Evolutionary conservation across 176 grass and related monocot species (phyloP).

Genomic region (Saccharum spontaneum): DNA sequence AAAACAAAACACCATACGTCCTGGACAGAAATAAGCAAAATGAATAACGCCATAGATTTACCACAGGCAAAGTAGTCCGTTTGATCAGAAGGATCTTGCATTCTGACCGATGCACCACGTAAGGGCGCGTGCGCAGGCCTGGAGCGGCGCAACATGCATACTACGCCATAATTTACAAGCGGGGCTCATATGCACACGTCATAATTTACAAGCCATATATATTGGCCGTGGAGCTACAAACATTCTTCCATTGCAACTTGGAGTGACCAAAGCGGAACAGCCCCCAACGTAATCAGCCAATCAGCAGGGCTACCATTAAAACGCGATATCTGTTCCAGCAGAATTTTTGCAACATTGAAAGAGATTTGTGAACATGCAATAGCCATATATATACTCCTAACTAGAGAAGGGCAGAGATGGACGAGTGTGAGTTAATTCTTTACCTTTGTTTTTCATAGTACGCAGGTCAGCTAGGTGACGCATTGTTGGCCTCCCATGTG

Average conservation of each 20-base stretch:
- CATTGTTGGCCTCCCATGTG: constrained; percentile 97
- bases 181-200: not conserved
- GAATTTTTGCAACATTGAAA: not conserved
- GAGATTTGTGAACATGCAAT: not conserved
- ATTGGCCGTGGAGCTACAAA: not conserved
- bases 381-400: not conserved
- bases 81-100: not conserved
- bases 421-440: not conserved
- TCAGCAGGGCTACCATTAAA: not conserved
- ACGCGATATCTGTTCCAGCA: not conserved
- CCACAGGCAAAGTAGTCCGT: not conserved
- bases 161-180: not conserved
- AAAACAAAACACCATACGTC: not conserved
- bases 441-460: constrained; percentile 52
- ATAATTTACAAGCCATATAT: not conserved
- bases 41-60: not conserved
- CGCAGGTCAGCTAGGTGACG: constrained; percentile 80
- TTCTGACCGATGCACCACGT: not conserved
- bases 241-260: not conserved
- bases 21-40: not conserved
- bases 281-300: not conserved
- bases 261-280: not conserved
- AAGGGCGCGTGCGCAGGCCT: not conserved
- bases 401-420: not conserved
- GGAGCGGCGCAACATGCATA: not conserved